phyloP scores from a whole-genome alignment of 768 basidiomycete genomes.

The Tylopilus felleus region DNA sequence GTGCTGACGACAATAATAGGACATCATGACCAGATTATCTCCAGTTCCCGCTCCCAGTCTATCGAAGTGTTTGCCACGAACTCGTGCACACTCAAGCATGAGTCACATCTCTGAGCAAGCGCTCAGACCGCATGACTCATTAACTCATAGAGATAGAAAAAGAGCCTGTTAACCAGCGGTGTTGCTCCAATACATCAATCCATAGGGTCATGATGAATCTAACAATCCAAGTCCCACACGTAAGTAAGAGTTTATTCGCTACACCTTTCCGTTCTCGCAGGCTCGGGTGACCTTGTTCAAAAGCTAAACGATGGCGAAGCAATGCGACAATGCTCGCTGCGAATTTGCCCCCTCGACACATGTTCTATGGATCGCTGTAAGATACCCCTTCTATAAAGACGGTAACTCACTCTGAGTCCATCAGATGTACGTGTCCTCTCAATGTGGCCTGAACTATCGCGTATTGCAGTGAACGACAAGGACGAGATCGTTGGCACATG shows the following conservation, averaged over 20 bases:
- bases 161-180: not conserved
- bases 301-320: slow-evolving; percentile 2
- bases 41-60: not conserved
- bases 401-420: not conserved
- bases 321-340: not conserved
- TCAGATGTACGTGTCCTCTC: not conserved
- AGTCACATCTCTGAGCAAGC: not conserved
- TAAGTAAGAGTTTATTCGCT: not conserved
- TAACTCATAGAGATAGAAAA: not conserved
- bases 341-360: not conserved
- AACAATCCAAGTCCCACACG: slow-evolving; percentile 1
- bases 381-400: not conserved
- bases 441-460: slow-evolving; percentile 1
- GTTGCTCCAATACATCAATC: not conserved
- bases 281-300: not conserved
- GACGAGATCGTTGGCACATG: slow-evolving; percentile 4
- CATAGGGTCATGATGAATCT: not conserved
- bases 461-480: not conserved
- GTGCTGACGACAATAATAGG: not conserved
- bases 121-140: not conserved
- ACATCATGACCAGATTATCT: not conserved
- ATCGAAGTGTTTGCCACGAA: not conserved
- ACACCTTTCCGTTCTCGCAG: not conserved
- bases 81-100: not conserved
- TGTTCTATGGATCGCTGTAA: not conserved